These are phyloP conservation scores for Globisporangium spiculum DNA, from an alignment of 352 stramenopile genomes.

Conservation along the genomic window DNA sequence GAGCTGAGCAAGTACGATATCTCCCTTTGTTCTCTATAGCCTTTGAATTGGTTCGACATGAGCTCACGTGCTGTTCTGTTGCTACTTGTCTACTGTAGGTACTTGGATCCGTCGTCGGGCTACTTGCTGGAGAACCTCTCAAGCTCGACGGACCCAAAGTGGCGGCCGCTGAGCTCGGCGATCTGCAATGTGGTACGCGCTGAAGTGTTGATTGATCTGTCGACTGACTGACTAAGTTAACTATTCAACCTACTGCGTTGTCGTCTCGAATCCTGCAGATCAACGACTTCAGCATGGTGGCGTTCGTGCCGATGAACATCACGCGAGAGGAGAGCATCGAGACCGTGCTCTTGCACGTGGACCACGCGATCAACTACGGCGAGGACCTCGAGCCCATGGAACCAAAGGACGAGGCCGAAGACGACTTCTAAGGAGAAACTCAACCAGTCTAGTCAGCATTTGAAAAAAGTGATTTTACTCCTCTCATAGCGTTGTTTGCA, in stretches of 20 bases:
- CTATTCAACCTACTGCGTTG: not conserved
- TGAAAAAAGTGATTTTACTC: not conserved
- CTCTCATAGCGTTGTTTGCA: not conserved
- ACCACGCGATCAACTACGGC: constrained; percentile 97
- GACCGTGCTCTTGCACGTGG: constrained; percentile 93
- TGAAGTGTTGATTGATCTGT: not conserved
- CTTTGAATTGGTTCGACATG: not conserved
- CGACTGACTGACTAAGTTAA: too few species aligned
- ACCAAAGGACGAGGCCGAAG: constrained; percentile 58
- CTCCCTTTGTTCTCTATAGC: not conserved
- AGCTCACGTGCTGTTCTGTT: not conserved
- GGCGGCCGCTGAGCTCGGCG: constrained; percentile 71
- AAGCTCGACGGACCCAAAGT: constrained; percentile 78
- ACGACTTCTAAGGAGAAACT: constrained; percentile 19
- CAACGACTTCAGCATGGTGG: constrained; percentile 97
- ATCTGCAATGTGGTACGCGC: constrained; percentile 85
- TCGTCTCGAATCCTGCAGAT: constrained; percentile 37
- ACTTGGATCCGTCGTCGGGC: constrained; percentile 79
- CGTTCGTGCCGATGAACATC: constrained; percentile 97
- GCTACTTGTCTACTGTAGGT: constrained; percentile 26
- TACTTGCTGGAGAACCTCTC: constrained; percentile 83
- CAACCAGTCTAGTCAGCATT: not conserved
- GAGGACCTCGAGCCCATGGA: constrained; percentile 94
- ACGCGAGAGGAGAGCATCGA: constrained; percentile 96
- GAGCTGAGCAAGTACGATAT: constrained; percentile 76